Evolutionary conservation across 2,329 filamentous ascomycete genomes (phyloP).

Genomic region (Fusarium sublunatum): DNA sequence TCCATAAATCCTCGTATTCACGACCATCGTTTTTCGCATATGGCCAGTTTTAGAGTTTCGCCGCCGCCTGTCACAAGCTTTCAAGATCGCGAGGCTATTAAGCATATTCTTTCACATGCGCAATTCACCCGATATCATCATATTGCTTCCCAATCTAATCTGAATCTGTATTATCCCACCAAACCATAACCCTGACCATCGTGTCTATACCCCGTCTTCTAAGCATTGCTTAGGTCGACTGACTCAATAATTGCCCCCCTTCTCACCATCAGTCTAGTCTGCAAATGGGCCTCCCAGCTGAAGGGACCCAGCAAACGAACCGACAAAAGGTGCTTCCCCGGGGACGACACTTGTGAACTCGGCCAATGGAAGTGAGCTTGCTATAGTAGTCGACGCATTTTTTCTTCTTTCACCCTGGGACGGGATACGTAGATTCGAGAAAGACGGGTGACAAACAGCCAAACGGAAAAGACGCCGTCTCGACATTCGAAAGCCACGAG

Average conservation of each 20-base stretch:
- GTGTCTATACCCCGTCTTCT: constrained; percentile 19
- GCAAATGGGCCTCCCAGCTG: constrained; percentile 32
- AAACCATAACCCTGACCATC: constrained; percentile 18
- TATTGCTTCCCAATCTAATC: constrained; percentile 1
- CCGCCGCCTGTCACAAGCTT: constrained; percentile 20
- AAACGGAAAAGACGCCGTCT: constrained; percentile 38
- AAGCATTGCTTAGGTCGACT: constrained; percentile 39
- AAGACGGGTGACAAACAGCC: constrained; percentile 24
- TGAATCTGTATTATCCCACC: constrained; percentile 6
- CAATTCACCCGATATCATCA: constrained; percentile 7
- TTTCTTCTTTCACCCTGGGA: constrained; percentile 8
- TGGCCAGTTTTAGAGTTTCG: constrained; percentile 7
- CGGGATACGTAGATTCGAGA: constrained; percentile 15
- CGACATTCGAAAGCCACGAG: constrained; percentile 25
- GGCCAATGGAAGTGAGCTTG: constrained; percentile 28
- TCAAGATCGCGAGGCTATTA: constrained; percentile 15
- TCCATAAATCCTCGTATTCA: constrained; percentile 29
- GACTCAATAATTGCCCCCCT: constrained; percentile 38
- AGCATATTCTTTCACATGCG: constrained; percentile 15
- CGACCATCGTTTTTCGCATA: constrained; percentile 17
- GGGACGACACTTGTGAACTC: constrained; percentile 11
- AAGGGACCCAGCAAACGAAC: constrained; percentile 30
- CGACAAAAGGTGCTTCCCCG: constrained; percentile 27
- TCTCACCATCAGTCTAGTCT: constrained; percentile 33
- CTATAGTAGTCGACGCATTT: constrained; percentile 15